These are phyloP conservation scores for Tetrapyrgos nigripes DNA, from an alignment of 1,284 basidiomycete species.

Conservation along the genomic window DNA sequence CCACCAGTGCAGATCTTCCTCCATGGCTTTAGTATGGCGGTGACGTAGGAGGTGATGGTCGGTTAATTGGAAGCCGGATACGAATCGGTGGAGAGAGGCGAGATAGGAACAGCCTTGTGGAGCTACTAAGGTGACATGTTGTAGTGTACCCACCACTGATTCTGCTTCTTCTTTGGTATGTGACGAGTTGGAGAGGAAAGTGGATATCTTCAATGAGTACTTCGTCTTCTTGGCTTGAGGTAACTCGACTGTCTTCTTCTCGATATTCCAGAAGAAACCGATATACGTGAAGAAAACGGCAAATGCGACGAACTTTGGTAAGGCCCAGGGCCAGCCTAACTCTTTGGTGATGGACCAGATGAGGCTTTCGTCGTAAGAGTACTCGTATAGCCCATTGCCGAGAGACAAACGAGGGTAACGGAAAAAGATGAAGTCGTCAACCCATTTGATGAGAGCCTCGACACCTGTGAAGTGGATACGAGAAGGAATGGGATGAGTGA, in stretches of 20 bases:
- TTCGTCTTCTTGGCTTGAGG: too few relatives aligned
- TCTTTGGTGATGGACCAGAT: slow-evolving; percentile 23
- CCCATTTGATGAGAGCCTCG: slow-evolving; percentile 41
- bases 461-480: slow-evolving; percentile 17
- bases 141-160: slow-evolving; percentile 18
- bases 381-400: slow-evolving; percentile 3
- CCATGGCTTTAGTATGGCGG: slow-evolving; percentile 18
- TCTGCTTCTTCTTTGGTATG: too few relatives aligned
- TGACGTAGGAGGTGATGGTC: not conserved
- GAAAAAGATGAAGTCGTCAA: slow-evolving; percentile 41
- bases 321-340: slow-evolving; percentile 38
- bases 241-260: too few relatives aligned
- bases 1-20: slow-evolving; percentile 20
- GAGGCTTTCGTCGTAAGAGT: slow-evolving; percentile 16
- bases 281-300: too few relatives aligned
- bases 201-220: too few relatives aligned
- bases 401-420: slow-evolving; percentile 3
- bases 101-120: slow-evolving; percentile 11
- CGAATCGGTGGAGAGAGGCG: slow-evolving; percentile 19
- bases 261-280: too few relatives aligned
- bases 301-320: too few relatives aligned
- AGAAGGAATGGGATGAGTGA: too few relatives aligned
- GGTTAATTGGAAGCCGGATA: slow-evolving; percentile 4
- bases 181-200: too few relatives aligned
- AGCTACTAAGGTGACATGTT: slow-evolving; percentile 17